A percentile compares a stretch with the other conserved stretches of the same genome.
Conservation (phyloP, 192 early-diverging fungal genomes). For the Chytriomyces sp. region DNA sequence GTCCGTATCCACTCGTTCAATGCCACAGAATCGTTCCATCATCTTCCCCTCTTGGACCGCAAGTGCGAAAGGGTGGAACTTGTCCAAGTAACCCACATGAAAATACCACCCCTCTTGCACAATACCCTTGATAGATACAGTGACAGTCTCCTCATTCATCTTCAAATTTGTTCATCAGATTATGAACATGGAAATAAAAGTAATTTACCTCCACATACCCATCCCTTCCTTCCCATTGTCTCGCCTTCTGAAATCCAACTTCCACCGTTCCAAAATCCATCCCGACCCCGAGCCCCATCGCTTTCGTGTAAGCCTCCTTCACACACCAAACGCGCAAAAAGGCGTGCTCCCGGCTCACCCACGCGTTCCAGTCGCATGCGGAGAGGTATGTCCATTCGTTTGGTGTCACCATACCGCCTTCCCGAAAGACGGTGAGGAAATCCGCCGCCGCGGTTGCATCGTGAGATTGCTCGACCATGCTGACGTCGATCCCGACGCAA, state of each 20-base stretch:
- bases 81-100: slow-evolving; percentile 19
- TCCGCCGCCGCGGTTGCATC: not conserved
- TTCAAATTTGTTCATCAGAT: not conserved
- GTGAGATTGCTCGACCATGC: slow-evolving; percentile 3
- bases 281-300: slow-evolving; percentile 14
- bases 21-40: too few species aligned
- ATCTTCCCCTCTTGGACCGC: slow-evolving; percentile 6
- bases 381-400: slow-evolving; percentile 4
- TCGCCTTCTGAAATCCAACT: not conserved
- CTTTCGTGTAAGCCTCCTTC: slow-evolving; percentile 25
- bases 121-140: not conserved
- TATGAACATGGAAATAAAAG: too few species aligned
- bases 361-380: not conserved
- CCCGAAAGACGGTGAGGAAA: slow-evolving; percentile 5
- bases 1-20: too few species aligned
- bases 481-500: slow-evolving; percentile 18
- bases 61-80: slow-evolving; percentile 5
- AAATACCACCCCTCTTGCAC: slow-evolving; percentile 17
- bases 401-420: not conserved
- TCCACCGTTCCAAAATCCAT: slow-evolving; percentile 23
- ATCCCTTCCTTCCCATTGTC: slow-evolving; percentile 6
- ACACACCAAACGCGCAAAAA: slow-evolving; percentile 25
- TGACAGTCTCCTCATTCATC: not conserved
- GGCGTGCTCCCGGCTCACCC: slow-evolving; percentile 6
- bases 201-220: not conserved